Conservation (phyloP, 257 asterid species). For the Nicotiana knightiana region DNA sequence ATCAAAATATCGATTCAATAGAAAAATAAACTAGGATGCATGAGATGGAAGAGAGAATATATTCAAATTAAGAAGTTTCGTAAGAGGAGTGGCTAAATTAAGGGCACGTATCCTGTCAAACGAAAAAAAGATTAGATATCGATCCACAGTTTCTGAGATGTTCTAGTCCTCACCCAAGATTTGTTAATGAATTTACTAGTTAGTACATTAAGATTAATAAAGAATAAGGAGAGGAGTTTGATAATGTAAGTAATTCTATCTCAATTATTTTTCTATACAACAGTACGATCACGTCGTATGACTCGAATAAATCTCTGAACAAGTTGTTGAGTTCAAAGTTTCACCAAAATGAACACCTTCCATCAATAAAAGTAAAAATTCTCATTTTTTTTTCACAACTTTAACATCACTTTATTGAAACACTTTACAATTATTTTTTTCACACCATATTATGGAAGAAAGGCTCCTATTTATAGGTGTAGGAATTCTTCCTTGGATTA, state of each 20-base stretch:
- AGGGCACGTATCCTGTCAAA: neutral
- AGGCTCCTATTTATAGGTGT: too few species aligned
- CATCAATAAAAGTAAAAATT: too few species aligned
- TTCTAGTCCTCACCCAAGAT: neutral
- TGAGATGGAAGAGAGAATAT: neutral
- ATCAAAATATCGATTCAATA: neutral
- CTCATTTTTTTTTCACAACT: too few species aligned
- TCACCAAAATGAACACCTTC: too few species aligned
- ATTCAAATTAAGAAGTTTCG: neutral
- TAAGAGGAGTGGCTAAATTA: neutral
- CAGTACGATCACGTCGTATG: too few species aligned
- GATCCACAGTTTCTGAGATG: too few species aligned
- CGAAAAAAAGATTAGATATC: neutral
- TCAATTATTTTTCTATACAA: neutral
- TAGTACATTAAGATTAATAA: neutral
- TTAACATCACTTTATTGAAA: too few species aligned
- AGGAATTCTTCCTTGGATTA: too few species aligned
- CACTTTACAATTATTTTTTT: too few species aligned
- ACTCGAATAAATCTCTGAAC: too few species aligned
- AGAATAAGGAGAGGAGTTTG: neutral
- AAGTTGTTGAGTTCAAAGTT: too few species aligned
- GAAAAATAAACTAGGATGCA: neutral
- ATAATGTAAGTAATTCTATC: neutral
- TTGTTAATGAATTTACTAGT: neutral
- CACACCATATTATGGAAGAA: too few species aligned